A percentile compares a stretch with the other conserved stretches of the same genome.
Evolutionary conservation across 306 rosid genomes (phyloP).

Genomic region (Trifolium pratense): DNA sequence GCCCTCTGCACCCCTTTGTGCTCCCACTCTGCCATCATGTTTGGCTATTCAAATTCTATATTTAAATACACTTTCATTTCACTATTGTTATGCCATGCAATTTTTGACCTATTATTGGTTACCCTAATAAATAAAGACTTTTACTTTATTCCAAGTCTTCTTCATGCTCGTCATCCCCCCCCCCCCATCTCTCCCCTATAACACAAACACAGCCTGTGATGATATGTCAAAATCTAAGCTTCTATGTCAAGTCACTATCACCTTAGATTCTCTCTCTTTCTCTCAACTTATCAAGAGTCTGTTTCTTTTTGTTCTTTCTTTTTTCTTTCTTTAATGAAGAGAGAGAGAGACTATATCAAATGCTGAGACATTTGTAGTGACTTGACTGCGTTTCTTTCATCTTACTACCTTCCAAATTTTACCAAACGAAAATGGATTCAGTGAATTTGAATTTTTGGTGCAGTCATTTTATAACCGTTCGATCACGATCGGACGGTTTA

Average conservation of each 20-base stretch:
- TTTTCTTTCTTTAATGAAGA: background rate
- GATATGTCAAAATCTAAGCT: slow-evolving; percentile 72
- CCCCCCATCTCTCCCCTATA: slow-evolving; percentile 20
- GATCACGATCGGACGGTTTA: too few relatives aligned
- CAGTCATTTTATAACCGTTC: too few relatives aligned
- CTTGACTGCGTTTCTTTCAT: background rate
- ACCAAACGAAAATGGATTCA: too few relatives aligned
- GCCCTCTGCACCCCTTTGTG: slow-evolving; percentile 38
- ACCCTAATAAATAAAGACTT: background rate
- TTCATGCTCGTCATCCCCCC: background rate
- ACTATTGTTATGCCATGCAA: slow-evolving; percentile 25
- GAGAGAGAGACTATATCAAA: background rate
- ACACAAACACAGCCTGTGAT: slow-evolving; percentile 29
- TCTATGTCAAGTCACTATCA: slow-evolving; percentile 69
- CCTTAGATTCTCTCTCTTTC: slow-evolving; percentile 56
- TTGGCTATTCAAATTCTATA: slow-evolving; percentile 32
- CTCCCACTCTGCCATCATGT: slow-evolving; percentile 39
- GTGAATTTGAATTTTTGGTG: too few relatives aligned
- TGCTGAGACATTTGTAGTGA: background rate
- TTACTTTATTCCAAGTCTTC: background rate
- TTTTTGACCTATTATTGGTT: background rate
- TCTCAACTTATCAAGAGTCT: background rate
- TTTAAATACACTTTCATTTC: background rate
- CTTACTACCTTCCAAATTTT: slow-evolving; percentile 2
- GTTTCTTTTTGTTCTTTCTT: slow-evolving; percentile 14